Evolutionary conservation across 345 rosid species (phyloP), one percentile per base, ranked within the genome.

Genomic region (Boechera retrofracta): DNA sequence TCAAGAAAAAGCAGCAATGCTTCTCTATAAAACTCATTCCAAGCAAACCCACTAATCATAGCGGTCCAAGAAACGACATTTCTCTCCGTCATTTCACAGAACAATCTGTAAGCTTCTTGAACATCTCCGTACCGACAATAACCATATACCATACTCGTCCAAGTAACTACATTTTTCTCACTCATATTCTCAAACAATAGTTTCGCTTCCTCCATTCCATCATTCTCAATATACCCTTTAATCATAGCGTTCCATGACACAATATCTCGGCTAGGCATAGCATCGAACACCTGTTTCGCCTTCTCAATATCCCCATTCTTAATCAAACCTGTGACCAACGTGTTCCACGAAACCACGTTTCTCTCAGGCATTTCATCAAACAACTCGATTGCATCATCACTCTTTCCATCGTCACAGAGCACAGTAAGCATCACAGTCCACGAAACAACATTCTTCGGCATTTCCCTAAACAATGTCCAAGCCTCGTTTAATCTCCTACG

Each of bases 1-100:
- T 67, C 77, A 67, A 80, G 76, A 77, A 88, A 90, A 70, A 92
- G 83, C 47, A 63, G 7, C 44, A 66, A 74, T 0, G 89, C 88
- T 56, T 72, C 65, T 83, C 85, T 83, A 84, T 83, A 63, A 47
- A 55, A 60, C 86, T 87, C 70, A 49, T 78, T 79, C 76, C 86
- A 83, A 53, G 90, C 88, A 83, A 79, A 85, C 63, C 90, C 95
- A n/a, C 90, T 80, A 2, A 89, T 63, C 80, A 89, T 88, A 9
- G 90, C 83, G 10, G 89, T 88, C 97, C 91, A 91, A 6, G 94
- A 89, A 39, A 86, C 77, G 11, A 86, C 69, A 82, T 89, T 91
- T 68, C 89, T 89, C 75, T 38, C 79, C 0, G 91, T 91, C 73
- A 86, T 89, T 54, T 83, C 81, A 56, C 81, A 71, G 56, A 89